Evolutionary conservation across 495 filamentous ascomycete genomes (phyloP).

Genomic region (Podospora didyma): DNA sequence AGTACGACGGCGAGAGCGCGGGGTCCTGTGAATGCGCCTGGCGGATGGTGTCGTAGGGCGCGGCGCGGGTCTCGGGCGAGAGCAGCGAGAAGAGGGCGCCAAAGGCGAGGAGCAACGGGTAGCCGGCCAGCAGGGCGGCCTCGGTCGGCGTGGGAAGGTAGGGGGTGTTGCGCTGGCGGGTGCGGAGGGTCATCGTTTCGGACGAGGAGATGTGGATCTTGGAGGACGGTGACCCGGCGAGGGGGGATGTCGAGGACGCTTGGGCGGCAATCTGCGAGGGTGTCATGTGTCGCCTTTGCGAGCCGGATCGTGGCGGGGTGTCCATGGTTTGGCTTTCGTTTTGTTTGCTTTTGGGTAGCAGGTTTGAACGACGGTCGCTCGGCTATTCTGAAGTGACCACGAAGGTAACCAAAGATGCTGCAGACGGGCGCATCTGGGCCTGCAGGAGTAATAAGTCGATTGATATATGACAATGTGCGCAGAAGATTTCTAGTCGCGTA

Average conservation of each 20-base stretch:
- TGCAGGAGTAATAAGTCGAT: no score
- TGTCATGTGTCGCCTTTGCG: neutral
- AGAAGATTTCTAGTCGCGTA: no score
- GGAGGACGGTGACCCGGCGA: neutral
- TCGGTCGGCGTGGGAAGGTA: conserved; percentile 62
- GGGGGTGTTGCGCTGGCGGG: conserved; percentile 34
- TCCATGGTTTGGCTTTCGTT: neutral
- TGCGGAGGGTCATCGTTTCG: neutral
- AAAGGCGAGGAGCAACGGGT: conserved; percentile 71
- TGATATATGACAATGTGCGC: no score
- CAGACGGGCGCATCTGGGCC: no score
- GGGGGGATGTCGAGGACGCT: neutral
- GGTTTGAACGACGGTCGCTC: no score
- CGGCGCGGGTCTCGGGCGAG: conserved; percentile 61
- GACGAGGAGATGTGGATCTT: neutral
- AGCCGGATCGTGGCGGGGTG: neutral
- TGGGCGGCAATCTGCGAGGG: neutral
- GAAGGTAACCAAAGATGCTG: no score
- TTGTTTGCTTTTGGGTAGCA: neutral
- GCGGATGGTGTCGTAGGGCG: conserved; percentile 50
- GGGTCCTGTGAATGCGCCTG: conserved; percentile 53
- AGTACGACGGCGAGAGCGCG: conserved; percentile 71
- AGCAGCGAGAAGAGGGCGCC: conserved; percentile 77
- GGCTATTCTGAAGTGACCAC: no score
- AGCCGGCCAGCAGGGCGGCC: conserved; percentile 57